Evolutionary conservation across 805 yeast genomes (phyloP).

Genomic region (Allodekkera sacchari): DNA sequence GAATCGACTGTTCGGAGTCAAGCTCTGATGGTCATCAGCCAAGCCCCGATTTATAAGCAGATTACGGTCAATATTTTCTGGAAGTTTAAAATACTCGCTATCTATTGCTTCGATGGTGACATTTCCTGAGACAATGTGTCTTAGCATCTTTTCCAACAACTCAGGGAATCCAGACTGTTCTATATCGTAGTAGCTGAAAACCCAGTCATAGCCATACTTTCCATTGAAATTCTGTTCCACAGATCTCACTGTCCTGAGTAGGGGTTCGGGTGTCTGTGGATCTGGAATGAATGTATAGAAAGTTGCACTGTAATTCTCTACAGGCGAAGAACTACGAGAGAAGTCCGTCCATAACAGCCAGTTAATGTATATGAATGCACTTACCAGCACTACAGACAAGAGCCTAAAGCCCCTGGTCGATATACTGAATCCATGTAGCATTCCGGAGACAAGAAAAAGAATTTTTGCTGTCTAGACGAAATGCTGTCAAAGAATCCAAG

Average conservation of each 20-base stretch:
- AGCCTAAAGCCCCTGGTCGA: no score
- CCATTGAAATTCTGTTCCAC: conserved; percentile 80
- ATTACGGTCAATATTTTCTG: conserved; percentile 57
- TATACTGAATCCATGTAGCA: no score
- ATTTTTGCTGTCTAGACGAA: no score
- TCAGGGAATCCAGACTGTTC: conserved; percentile 41
- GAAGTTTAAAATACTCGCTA: conserved; percentile 52
- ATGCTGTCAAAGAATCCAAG: no score
- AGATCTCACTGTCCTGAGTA: conserved; percentile 29
- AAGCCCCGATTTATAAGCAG: conserved; percentile 36
- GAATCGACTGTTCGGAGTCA: conserved; percentile 23
- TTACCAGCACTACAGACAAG: no score
- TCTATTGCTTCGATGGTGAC: conserved; percentile 67
- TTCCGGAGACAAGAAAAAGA: no score
- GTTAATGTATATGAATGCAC: no score
- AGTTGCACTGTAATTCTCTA: conserved; percentile 10
- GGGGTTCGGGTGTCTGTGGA: conserved; percentile 4
- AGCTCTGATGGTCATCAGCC: conserved; percentile 22
- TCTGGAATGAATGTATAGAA: conserved; percentile 19
- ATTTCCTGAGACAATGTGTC: conserved; percentile 58
- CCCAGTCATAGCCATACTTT: conserved; percentile 80
- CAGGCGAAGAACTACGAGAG: background rate
- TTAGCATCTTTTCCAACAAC: conserved; percentile 53
- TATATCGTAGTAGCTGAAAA: conserved; percentile 60
- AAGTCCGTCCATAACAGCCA: no score